Percentiles rank a stretch among this genome's conserved stretches.
phyloP scores from a whole-genome alignment of 2,329 filamentous ascomycete genomes.

The Clonostachys sp. region DNA sequence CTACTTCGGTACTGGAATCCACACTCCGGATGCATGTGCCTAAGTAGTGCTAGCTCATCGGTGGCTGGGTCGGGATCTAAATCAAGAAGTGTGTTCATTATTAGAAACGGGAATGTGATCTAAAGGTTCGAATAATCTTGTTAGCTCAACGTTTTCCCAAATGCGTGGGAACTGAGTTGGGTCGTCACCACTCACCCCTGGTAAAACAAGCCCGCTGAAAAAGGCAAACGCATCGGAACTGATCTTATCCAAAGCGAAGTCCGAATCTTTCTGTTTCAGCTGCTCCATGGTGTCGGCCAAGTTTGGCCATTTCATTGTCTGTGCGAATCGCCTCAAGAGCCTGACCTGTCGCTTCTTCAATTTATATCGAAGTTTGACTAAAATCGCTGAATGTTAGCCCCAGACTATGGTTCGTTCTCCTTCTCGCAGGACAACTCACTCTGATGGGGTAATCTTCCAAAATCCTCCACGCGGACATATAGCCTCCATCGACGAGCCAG shows the following conservation, averaged over 20 bases:
- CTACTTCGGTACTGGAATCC: slow-evolving; percentile 73
- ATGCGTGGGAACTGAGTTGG: neutral
- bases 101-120: slow-evolving; percentile 65
- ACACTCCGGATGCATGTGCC: slow-evolving; percentile 62
- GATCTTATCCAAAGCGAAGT: slow-evolving; percentile 52
- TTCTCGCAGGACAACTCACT: slow-evolving; percentile 23
- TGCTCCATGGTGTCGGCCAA: slow-evolving; percentile 58
- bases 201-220: slow-evolving; percentile 69
- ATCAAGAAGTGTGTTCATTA: slow-evolving; percentile 76
- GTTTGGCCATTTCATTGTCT: slow-evolving; percentile 75
- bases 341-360: slow-evolving; percentile 65
- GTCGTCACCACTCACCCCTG: slow-evolving; percentile 47
- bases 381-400: neutral
- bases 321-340: slow-evolving; percentile 63
- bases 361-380: slow-evolving; percentile 58
- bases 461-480: slow-evolving; percentile 62
- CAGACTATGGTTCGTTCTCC: neutral
- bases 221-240: slow-evolving; percentile 73
- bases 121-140: slow-evolving; percentile 11
- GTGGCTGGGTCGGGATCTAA: slow-evolving; percentile 65
- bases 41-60: slow-evolving; percentile 61
- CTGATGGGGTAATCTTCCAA: slow-evolving; percentile 46
- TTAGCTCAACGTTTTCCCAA: neutral
- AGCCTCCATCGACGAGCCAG: slow-evolving; percentile 71
- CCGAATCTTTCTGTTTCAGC: slow-evolving; percentile 54